Evolutionary conservation across 2,329 filamentous ascomycete species (phyloP), one percentile per base, ranked within the genome.

Genomic region (Fusarium fracticaudum): DNA sequence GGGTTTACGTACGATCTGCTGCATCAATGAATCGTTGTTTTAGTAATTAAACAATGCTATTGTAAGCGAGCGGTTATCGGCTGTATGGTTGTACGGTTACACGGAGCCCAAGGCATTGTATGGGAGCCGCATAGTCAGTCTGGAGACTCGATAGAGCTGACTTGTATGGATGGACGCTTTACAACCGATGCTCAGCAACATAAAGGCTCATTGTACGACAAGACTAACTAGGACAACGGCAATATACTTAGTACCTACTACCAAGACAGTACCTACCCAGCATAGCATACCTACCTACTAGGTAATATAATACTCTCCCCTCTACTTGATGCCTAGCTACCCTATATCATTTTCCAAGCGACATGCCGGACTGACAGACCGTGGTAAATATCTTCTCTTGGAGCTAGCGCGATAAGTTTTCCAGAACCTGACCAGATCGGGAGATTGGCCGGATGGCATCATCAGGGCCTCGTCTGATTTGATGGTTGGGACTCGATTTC

Each of bases 381-480:
- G 48, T 60, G 60, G 64, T 57, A 40, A n/a, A 18, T 63, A 6
- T 38, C 24, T 24, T 71, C 67, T 51, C 40, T 71, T 73, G 43
- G 43, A 77, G 68, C 64, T 77, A 77, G 75, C 75, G 75, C 37
- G 41, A 45, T 58, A 59, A 38, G 48, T 48, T 67, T 48, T 60
- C 43, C 26, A 58, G 26, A 48, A 50, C 72, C 69, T 72, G 59
- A 50, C 72, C 72, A 69, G 55, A 71, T 76, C 58, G 61, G 72
- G 74, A 50, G 59, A 63, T 63, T 62, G 64, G 61, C 64, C 74
- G 72, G 68, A 78, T 78, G 71, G 69, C 76, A 77, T 71, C 73
- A 78, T 78, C 69, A 44, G 59, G 62, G 65, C 75, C 59, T 60
- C 54, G 50, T 72, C 75, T 60, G 71, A 76, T 77, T 73, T 73